A percentile compares a stretch with the other conserved stretches of the same genome.
Conservation (phyloP, 2,329 filamentous ascomycete species). For the Fusarium paranaense region DNA sequence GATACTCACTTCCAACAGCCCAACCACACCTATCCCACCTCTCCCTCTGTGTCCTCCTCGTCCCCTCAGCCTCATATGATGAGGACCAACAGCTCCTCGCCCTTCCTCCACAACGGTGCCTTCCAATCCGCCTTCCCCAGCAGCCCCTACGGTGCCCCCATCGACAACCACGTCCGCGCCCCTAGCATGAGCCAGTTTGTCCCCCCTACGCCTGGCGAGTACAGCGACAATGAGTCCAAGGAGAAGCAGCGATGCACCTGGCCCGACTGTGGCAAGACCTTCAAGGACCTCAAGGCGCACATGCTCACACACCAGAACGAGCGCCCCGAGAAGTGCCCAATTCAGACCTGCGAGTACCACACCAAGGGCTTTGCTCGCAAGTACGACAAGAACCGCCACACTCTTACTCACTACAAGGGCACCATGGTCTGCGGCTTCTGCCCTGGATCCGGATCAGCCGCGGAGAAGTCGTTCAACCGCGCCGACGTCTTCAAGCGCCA, state of each 20-base stretch:
- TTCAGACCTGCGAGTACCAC: conserved; percentile 91
- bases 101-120: conserved; percentile 68
- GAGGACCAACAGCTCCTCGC: conserved; percentile 72
- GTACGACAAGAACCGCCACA: conserved; percentile 97
- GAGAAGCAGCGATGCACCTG: conserved; percentile 82
- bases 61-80: conserved; percentile 60
- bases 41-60: conserved; percentile 71
- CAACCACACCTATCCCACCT: conserved; percentile 65
- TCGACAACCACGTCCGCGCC: conserved; percentile 63
- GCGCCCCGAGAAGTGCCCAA: conserved; percentile 93
- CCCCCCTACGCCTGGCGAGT: conserved; percentile 70
- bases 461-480: conserved; percentile 95
- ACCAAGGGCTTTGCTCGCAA: conserved; percentile 92
- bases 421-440: conserved; percentile 98
- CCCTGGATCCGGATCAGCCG: conserved; percentile 85
- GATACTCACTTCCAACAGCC: conserved; percentile 62
- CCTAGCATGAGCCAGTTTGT: conserved; percentile 77
- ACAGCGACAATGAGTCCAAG: conserved; percentile 71
- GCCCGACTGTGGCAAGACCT: conserved; percentile 84
- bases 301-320: conserved; percentile 95
- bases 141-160: conserved; percentile 64
- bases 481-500: conserved; percentile 97
- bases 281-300: conserved; percentile 93
- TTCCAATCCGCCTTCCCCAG: conserved; percentile 66
- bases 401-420: conserved; percentile 94